phyloP scores from a whole-genome alignment of 805 yeast genomes.

The Maudiozyma serrabonitensis region DNA sequence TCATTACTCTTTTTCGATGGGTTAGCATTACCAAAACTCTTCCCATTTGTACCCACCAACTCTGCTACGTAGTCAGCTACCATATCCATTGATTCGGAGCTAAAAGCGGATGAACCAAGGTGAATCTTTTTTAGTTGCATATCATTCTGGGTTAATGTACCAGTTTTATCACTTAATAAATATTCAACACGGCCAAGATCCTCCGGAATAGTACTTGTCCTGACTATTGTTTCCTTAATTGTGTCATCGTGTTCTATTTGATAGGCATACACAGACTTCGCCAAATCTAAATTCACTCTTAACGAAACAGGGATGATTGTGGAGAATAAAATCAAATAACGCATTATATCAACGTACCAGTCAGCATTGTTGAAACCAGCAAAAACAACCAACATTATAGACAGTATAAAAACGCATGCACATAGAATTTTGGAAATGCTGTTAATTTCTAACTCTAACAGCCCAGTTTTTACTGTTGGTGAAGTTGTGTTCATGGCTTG shows the following conservation, averaged over 20 bases:
- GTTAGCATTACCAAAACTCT: conserved; percentile 6
- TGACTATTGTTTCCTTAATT: conserved; percentile 80
- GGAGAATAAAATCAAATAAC: conserved; percentile 84
- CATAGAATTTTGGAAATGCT: conserved; percentile 80
- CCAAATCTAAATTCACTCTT: conserved; percentile 89
- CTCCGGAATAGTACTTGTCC: conserved; percentile 97
- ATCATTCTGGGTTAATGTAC: conserved; percentile 94
- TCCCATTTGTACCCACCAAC: conserved; percentile 10
- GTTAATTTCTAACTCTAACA: conserved; percentile 86
- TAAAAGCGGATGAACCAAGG: conserved; percentile 84
- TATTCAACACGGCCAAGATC: conserved; percentile 95
- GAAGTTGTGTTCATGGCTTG: conserved; percentile 89
- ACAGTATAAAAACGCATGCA: conserved; percentile 70
- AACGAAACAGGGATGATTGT: conserved; percentile 94
- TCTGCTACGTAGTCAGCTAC: conserved; percentile 57
- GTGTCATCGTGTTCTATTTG: conserved; percentile 83
- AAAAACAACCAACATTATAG: conserved; percentile 66
- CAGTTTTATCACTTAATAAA: conserved; percentile 87
- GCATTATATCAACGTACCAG: conserved; percentile 88
- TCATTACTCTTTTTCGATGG: conserved; percentile 47
- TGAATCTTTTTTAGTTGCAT: conserved; percentile 94
- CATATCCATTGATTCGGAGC: conserved; percentile 85
- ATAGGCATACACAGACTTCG: conserved; percentile 90
- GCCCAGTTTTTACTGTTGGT: conserved; percentile 80
- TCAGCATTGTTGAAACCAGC: conserved; percentile 57